phyloP scores from a whole-genome alignment of 2,329 filamentous ascomycete species.

The Zymoseptoria tritici region DNA sequence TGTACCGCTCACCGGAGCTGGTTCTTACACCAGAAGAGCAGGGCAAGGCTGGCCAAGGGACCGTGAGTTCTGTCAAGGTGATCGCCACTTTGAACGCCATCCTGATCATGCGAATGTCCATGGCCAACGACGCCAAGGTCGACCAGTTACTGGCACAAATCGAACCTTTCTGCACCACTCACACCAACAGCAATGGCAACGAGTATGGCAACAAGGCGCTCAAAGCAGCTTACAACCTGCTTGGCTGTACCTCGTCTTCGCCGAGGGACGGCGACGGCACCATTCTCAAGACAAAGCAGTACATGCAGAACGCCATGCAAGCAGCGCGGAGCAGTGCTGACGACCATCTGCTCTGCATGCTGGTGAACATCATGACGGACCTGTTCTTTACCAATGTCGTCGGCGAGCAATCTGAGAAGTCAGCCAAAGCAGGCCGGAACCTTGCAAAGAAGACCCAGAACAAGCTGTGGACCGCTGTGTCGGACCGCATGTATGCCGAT shows the following conservation, averaged over 20 bases:
- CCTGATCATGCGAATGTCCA: conserved; percentile 37
- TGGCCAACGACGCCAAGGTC: conserved; percentile 41
- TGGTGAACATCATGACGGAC: conserved; percentile 76
- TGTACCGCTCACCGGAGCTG: conserved; percentile 54
- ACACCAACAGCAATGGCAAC: conserved; percentile 59
- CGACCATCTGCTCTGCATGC: conserved; percentile 72
- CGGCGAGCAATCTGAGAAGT: conserved; percentile 51
- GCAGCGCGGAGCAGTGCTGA: conserved; percentile 65
- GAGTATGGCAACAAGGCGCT: conserved; percentile 69
- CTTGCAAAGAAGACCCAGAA: conserved; percentile 46
- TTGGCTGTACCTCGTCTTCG: conserved; percentile 53
- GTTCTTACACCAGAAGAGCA: conserved; percentile 44
- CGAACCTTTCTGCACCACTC: conserved; percentile 58
- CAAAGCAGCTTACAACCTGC: conserved; percentile 67
- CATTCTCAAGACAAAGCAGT: conserved; percentile 72
- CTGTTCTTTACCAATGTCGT: conserved; percentile 76
- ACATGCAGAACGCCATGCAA: conserved; percentile 65
- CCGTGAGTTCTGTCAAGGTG: conserved; percentile 35
- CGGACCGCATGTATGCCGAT: conserved; percentile 68
- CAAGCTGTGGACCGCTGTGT: conserved; percentile 50
- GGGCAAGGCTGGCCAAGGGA: conserved; percentile 21
- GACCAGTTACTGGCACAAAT: conserved; percentile 57
- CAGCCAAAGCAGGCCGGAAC: conserved; percentile 42
- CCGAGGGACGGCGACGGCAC: conserved; percentile 45
- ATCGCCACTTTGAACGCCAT: conserved; percentile 44